Evolutionary conservation across 2,329 filamentous ascomycete species (phyloP), one percentile per base, ranked within the genome.

Genomic region (Samsoniella hepiali): DNA sequence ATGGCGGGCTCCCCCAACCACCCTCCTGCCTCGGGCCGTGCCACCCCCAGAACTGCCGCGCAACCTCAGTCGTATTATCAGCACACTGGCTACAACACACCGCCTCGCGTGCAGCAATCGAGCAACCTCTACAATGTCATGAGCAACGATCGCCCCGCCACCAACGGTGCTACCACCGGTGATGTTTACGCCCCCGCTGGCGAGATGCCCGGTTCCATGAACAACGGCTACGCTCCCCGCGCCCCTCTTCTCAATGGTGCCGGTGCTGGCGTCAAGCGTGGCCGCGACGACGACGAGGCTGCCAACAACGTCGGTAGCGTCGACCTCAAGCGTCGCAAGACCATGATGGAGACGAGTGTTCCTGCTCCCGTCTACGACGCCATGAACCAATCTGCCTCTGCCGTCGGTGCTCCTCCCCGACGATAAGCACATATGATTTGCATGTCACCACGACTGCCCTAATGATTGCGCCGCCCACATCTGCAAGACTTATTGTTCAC

Each of bases 41-140:
- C 92, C 42, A 97, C 93, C 27, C 93, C 93, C 11, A 87, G 93
- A 69, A 96, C 91, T 0, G 85, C 91, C 5, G 83, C 86, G 10
- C 84, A 89, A 1, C 82, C 87, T 44, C 89, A 91, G 68, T 81
- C 87, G 2, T 91, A 93, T 75, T 97, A 96, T 77, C 84, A 84
- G 65, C 81, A 82, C 73, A 75, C 83, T 58, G 88, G 88, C 32
- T 96, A 96, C 77, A 89, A 82, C 73, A 93, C 91, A 1, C 90
- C 93, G 56, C 92, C 93, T 29, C 88, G 92, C 49, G 31, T 84
- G 9, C 79, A 82, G 63, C 82, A 87, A 65, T 88, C 91, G 1
- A 93, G 91, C 80, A 96, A 88, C 72, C 80, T 97, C 58, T 96
- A 96, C 82, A 96, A 88, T 75, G 89, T 96, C 66, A 93, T 96